Percentiles rank a stretch among this genome's conserved stretches.
These are phyloP conservation scores for Isoetes taiwanensis DNA, from an alignment of 75 land plant species.

Conservation along the genomic window DNA sequence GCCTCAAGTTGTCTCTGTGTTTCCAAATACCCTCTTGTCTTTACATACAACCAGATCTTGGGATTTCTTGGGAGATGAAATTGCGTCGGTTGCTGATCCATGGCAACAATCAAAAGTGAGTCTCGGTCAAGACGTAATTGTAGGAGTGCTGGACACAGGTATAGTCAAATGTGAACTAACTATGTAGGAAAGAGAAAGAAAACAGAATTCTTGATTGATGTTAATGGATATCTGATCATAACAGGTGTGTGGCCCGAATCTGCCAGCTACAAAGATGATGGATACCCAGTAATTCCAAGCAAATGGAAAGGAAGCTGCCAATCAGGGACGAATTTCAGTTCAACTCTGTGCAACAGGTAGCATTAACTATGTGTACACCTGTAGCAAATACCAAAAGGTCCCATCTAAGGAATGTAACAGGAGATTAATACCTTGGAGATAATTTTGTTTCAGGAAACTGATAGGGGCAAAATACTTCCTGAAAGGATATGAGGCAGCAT, in stretches of 20 bases:
- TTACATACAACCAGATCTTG: constrained; percentile 71
- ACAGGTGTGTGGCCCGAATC: constrained; percentile 7
- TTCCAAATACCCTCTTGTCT: constrained; percentile 22
- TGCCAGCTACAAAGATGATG: neutral
- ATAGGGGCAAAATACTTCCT: constrained; percentile 24
- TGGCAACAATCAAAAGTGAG: constrained; percentile 17
- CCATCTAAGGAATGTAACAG: no score
- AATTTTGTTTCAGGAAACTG: constrained; percentile 19
- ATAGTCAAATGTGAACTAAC: no score
- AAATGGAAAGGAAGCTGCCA: neutral
- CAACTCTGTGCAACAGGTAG: constrained; percentile 4
- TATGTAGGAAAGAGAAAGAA: no score
- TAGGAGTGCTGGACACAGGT: constrained; percentile 61
- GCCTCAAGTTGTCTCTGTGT: constrained; percentile 47
- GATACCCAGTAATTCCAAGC: neutral
- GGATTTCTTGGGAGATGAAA: no score
- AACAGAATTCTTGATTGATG: no score
- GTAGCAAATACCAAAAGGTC: no score
- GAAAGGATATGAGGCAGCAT: constrained; percentile 1
- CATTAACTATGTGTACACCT: no score
- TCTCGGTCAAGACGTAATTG: constrained; percentile 32
- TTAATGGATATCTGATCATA: neutral
- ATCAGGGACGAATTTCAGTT: neutral
- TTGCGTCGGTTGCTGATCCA: no score
- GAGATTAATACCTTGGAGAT: no score